phyloP scores from a whole-genome alignment of 768 basidiomycete species.

The Coprinopsis sp. region DNA sequence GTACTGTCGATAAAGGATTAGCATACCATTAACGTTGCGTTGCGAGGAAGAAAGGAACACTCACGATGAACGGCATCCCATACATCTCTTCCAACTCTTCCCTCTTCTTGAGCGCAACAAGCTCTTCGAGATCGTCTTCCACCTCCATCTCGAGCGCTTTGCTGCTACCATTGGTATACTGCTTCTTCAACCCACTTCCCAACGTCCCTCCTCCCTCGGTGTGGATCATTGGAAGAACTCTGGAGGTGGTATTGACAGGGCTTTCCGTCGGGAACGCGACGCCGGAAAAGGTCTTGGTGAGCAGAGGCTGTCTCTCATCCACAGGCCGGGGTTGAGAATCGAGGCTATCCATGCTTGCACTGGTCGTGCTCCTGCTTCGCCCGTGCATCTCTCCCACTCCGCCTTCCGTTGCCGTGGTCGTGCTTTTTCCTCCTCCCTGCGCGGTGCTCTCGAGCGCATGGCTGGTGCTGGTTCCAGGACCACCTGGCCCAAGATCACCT shows the following conservation, averaged over 20 bases:
- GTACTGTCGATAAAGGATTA: slow-evolving; percentile 34
- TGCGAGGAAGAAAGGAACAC: slow-evolving; percentile 23
- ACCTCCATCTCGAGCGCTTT: slow-evolving; percentile 34
- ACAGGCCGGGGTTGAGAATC: neutral
- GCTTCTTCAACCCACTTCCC: too few species aligned
- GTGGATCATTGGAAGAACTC: too few species aligned
- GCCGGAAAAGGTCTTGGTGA: too few species aligned
- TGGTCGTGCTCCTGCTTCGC: too few species aligned
- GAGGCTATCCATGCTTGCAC: neutral
- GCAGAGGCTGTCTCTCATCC: slow-evolving; percentile 36
- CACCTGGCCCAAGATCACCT: neutral
- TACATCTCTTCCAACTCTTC: slow-evolving; percentile 79
- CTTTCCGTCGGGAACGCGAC: neutral
- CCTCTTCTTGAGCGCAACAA: slow-evolving; percentile 57
- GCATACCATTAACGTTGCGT: slow-evolving; percentile 6
- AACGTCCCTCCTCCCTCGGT: too few species aligned
- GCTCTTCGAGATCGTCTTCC: slow-evolving; percentile 61
- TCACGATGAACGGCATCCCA: slow-evolving; percentile 72
- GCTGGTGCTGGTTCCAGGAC: neutral
- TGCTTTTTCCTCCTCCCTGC: neutral
- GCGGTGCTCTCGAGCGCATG: neutral
- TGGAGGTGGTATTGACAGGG: neutral
- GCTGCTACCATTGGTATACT: too few species aligned
- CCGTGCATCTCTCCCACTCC: neutral
- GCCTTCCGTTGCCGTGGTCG: neutral